phyloP scores from a whole-genome alignment of 2,329 filamentous ascomycete genomes.

The Thelonectria blattea region DNA sequence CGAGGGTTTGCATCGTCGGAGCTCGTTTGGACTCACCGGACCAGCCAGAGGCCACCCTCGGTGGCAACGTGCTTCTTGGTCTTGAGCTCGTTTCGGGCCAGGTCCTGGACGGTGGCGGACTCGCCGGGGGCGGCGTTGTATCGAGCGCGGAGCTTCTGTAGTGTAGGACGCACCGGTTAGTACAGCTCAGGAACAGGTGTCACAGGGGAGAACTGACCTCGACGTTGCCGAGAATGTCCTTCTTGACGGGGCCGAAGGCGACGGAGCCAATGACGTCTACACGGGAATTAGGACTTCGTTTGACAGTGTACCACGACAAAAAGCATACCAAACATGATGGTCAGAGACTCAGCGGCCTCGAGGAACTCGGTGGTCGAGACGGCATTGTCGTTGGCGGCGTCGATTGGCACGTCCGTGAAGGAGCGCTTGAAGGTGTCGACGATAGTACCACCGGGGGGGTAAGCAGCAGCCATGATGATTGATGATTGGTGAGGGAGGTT shows the following conservation, averaged over 20 bases:
- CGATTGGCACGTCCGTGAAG: conserved; percentile 82
- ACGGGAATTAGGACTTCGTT: conserved; percentile 21
- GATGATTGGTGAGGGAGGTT: conserved; percentile 13
- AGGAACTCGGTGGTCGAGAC: conserved; percentile 88
- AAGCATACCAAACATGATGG: conserved; percentile 78
- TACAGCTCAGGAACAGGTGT: background rate
- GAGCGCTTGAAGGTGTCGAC: conserved; percentile 84
- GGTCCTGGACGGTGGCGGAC: conserved; percentile 83
- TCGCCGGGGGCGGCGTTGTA: conserved; percentile 78
- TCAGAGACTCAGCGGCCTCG: conserved; percentile 85
- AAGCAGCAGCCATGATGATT: conserved; percentile 57
- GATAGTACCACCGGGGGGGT: conserved; percentile 75
- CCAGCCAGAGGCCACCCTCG: conserved; percentile 90
- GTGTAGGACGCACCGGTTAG: conserved; percentile 23
- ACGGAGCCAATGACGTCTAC: conserved; percentile 69
- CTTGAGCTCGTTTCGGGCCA: conserved; percentile 87
- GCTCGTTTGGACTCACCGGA: conserved; percentile 65
- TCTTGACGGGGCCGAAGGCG: conserved; percentile 90
- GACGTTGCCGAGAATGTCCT: conserved; percentile 88
- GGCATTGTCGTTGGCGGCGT: conserved; percentile 74
- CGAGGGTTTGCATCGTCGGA: background rate
- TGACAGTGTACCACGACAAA: background rate
- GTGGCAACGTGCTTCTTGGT: conserved; percentile 86
- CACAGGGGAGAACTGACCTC: conserved; percentile 65
- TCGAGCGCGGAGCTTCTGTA: conserved; percentile 85